A percentile compares a stretch with the other conserved stretches of the same genome.
These are phyloP conservation scores for Parasitella parasitica DNA, from an alignment of 371 early-diverging fungal species.

Conservation along the genomic window DNA sequence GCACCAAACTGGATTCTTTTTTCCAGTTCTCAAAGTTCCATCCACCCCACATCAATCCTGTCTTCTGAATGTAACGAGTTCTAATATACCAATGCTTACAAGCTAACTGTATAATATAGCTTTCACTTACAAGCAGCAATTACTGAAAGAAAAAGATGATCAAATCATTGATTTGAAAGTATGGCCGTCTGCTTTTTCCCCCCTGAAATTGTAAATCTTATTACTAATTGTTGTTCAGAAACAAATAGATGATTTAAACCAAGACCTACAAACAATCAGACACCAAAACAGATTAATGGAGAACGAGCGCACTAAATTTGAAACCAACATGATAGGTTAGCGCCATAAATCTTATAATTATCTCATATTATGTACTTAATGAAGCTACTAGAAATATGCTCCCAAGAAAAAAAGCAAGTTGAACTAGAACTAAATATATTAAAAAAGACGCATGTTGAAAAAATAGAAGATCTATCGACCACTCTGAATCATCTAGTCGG, in stretches of 20 bases:
- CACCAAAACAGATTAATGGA: conserved; percentile 35
- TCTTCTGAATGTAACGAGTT: conserved; percentile 15
- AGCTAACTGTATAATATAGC: not conserved
- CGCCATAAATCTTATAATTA: not conserved
- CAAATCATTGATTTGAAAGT: conserved; percentile 13
- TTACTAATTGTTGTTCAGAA: conserved; percentile 3
- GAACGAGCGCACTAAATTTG: conserved; percentile 37
- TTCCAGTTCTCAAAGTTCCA: conserved; percentile 9
- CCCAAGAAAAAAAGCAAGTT: conserved; percentile 29
- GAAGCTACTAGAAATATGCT: conserved; percentile 27
- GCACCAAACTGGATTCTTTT: not conserved
- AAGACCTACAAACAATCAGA: conserved; percentile 21
- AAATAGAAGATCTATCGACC: conserved; percentile 30
- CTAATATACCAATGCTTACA: not conserved
- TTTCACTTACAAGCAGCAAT: not conserved
- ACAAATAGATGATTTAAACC: conserved; percentile 3
- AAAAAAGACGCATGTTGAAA: conserved; percentile 37
- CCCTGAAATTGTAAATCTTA: not conserved
- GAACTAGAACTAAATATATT: conserved; percentile 29
- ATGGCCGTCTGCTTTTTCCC: not conserved
- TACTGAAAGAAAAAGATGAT: conserved; percentile 26
- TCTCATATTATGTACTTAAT: not conserved
- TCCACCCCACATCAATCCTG: not conserved
- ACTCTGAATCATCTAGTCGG: conserved; percentile 26
- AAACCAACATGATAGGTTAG: conserved; percentile 30